Evolutionary conservation across 2,329 filamentous ascomycete genomes (phyloP), one percentile per base, ranked within the genome.

Genomic region (Sarocladiaceae sp.): DNA sequence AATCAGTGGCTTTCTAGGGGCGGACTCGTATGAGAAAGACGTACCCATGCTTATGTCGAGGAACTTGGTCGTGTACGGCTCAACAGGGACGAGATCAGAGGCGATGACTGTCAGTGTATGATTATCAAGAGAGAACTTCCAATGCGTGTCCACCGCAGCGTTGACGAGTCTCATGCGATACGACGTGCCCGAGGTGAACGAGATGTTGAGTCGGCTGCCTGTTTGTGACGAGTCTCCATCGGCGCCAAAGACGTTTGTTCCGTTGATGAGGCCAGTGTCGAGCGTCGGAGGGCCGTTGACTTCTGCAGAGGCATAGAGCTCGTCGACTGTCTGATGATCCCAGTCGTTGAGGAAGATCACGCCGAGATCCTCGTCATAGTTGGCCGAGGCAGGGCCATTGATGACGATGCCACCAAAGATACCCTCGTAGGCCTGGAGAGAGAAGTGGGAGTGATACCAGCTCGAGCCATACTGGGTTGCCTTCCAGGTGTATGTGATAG

Each of bases 331-430:
- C 29, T 51, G 44, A 33, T 12, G 73, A 50, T 70, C 70, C 75
- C 78, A 83, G 52, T 83, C 80, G 13, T 69, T 73, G 5, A 84
- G 55, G 20, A 80, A 67, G 1, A 84, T 52, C 10, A 70, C 61
- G 3, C 82, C 82, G 0, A 83, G 64, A 53, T 86, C 82, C 40
- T 74, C 67, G 48, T 86, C 80, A 51, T 82, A 83, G 52, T 78
- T 68, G 12, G 70, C 65, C 2, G 73, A 72, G 0, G 71, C 68
- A 0, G 80, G 80, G 0, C 80, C 80, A 44, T 82, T 69, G 51
- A 84, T 78, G 15, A 83, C 61, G 27, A 85, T 74, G 2, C 69
- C 70, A 0, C 82, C 82, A 21, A 76, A 65, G 1, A 83, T 60
- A 1, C 82, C 82, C 45, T 82, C 68, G 59, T 63, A 70, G 0